These are phyloP conservation scores for Raphanus raphanistrum DNA, from an alignment of 345 rosid genomes.

Conservation along the genomic window DNA sequence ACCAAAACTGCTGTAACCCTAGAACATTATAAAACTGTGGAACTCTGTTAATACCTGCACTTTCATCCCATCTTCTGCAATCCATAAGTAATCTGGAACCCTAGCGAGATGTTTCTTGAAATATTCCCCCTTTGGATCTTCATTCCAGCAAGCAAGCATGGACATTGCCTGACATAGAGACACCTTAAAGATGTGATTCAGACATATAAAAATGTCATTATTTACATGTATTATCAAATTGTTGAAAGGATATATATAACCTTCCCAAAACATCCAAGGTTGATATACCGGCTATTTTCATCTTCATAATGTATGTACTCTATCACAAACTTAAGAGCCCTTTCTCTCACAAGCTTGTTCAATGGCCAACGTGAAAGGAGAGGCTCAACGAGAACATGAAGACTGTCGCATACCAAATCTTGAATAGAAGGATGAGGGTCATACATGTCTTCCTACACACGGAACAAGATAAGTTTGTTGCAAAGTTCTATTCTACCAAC, in stretches of 20 bases:
- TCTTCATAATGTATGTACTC: conserved; percentile 68
- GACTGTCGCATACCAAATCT: conserved; percentile 57
- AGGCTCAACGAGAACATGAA: conserved; percentile 53
- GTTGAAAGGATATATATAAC: conserved; percentile 26
- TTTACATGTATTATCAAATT: background rate
- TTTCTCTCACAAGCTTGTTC: conserved; percentile 45
- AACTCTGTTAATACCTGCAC: conserved; percentile 35
- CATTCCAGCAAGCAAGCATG: conserved; percentile 65
- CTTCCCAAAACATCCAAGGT: conserved; percentile 60
- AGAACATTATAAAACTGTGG: too few species aligned
- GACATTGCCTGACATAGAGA: conserved; percentile 38
- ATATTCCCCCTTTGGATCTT: conserved; percentile 59
- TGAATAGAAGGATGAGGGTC: conserved; percentile 54
- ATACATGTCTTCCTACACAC: conserved; percentile 57
- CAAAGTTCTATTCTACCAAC: too few species aligned
- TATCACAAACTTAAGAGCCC: conserved; percentile 50
- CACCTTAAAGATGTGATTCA: background rate
- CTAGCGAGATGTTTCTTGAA: conserved; percentile 57
- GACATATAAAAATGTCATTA: background rate
- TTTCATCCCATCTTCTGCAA: conserved; percentile 72
- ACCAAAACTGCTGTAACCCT: too few species aligned
- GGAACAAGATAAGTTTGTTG: too few species aligned
- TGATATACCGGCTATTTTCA: conserved; percentile 48
- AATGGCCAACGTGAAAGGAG: conserved; percentile 56
- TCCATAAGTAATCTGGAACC: conserved; percentile 55